A percentile compares a stretch with the other conserved stretches of the same genome.
Conservation (phyloP, 192 early-diverging fungal species). For the Backusella tuberculispora region DNA sequence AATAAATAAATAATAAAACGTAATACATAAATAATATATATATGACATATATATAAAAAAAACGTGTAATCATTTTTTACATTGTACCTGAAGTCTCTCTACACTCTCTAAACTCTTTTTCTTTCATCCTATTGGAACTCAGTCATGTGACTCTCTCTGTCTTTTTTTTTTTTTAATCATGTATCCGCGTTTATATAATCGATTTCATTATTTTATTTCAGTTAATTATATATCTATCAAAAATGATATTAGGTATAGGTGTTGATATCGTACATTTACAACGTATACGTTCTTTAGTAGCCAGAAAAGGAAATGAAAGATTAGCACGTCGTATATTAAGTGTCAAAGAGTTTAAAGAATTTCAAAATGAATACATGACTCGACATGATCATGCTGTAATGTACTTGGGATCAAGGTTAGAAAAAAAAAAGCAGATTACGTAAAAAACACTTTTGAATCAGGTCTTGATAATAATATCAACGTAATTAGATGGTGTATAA, state of each 20-base stretch:
- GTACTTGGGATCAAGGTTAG: conserved; percentile 37
- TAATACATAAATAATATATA: no score
- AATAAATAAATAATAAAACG: no score
- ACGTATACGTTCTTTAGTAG: conserved; percentile 60
- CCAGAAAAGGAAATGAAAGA: conserved; percentile 46
- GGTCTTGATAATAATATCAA: neutral
- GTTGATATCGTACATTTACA: conserved; percentile 75
- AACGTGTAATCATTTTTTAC: no score
- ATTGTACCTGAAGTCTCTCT: no score
- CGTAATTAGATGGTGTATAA: conserved; percentile 63
- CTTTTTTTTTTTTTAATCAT: no score
- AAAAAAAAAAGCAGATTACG: neutral
- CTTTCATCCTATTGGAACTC: no score
- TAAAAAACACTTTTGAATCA: neutral
- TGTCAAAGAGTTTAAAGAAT: conserved; percentile 42
- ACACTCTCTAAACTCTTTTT: no score
- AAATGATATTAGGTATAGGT: conserved; percentile 80
- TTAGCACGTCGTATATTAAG: conserved; percentile 66
- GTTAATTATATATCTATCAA: no score
- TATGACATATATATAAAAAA: no score
- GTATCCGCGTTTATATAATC: no score
- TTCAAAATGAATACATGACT: conserved; percentile 12
- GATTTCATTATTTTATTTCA: no score
- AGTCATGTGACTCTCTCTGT: no score
- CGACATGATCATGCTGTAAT: neutral